Evolutionary conservation across 192 early-diverging fungal genomes (phyloP), one percentile per base, ranked within the genome.

Genomic region (Gonapodya sp.): DNA sequence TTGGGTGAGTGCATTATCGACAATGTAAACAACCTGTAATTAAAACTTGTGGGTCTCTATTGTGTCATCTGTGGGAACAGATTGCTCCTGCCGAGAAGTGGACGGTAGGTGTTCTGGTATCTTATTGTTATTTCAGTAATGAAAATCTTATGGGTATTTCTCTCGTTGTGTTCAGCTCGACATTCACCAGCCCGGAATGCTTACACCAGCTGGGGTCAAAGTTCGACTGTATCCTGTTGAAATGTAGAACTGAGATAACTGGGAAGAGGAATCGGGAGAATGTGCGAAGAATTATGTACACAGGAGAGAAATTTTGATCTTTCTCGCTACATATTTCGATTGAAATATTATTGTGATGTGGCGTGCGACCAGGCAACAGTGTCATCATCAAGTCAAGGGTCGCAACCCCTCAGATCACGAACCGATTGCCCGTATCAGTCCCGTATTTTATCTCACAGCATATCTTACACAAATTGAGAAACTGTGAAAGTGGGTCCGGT

Each of bases 161-260:
- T 16, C 46, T 16, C 46, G 46, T 24, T 24, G 46, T 64, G 8
- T 64, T 64, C 75, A 77, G 75, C 31, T 77, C 18, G 75, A 77
- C 31, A 77, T 77, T 77, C 30, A 77, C 31, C 75, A 77, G 31
- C 30, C 75, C 8, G 75, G 75, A 33, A 77, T 77, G 75, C 75
- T 77, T 2, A 77, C 34, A 32, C 75, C 75, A 8, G 75, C 75
- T 2, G 31, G 31, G 18, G 75, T 77, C 8, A 18, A 2, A 8
- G 75, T 77, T 34, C 18, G 34, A 33, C 75, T 77, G 75, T 64
- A 64, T 64, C 46, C 46, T 24, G 8, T 64, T 8, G 8, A 64
- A 64, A 64, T 24, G 24, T 64, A n/a, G n/a, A n/a, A n/a, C n/a
- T n/a, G n/a, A n/a, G n/a, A n/a, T n/a, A n/a, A n/a, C n/a, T n/a